Evolutionary conservation across 2,329 filamentous ascomycete genomes (phyloP), one percentile per base, ranked within the genome.

Genomic region (Penicillium nordicum): DNA sequence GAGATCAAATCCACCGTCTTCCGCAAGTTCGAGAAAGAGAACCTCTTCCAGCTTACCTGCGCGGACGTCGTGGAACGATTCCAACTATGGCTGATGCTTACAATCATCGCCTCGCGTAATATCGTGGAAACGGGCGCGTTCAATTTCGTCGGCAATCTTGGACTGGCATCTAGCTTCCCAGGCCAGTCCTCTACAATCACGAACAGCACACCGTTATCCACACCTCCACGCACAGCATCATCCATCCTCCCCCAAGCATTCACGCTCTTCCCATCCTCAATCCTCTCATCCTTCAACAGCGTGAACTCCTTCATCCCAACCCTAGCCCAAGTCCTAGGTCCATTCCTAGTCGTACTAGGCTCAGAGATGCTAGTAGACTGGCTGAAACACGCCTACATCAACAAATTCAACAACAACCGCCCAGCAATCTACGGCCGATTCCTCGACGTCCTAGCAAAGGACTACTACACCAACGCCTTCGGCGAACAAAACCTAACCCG

Each of bases 1-100:
- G 94, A 99, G 76, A 96, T 99, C 80, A 99, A 99, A 71, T 90
- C 90, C 58, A 95, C 92, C 0, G 95, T 99, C 0, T 99, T 99
- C 80, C 97, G 99, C 78, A 94, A 93, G 58, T 96, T 97, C 61
- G 94, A 99, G 67, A 97, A 97, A 72, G 94, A 99, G 70, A 97
- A 96, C 63, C 79, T 96, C 0, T 99, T 99, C 70, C 94, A 99
- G 72, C 81, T 99, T 14, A 96, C 93, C 0, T 99, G 94, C 63
- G 93, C 94, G 4, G 94, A 99, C 70, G 88, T 99, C 34, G 94
- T 99, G 1, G 94, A 99, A 75, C 86, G 94, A 1, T 99, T 99
- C 67, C 94, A 99, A 69, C 83, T 99, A 1, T 97, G 93, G 91
- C 84, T 99, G 45, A 97, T 99, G 88, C 82, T 99, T 1, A 83